Evolutionary conservation across 2,329 filamentous ascomycete genomes (phyloP), one percentile per base, ranked within the genome.

Genomic region (Bipolaris bicolor): DNA sequence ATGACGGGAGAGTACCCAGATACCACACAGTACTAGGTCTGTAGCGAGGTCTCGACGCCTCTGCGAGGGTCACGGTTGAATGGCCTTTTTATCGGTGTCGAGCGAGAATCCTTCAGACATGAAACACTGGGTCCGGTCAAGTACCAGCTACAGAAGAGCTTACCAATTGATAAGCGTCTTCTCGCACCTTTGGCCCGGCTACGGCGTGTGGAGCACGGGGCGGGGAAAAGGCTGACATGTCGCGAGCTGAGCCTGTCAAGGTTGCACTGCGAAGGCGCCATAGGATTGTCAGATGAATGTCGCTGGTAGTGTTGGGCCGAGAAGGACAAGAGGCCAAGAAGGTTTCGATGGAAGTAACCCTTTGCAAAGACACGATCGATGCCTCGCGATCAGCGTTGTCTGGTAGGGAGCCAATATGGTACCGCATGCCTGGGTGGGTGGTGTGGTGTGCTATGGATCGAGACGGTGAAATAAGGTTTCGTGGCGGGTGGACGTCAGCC

Each of bases 131-230:
- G 64, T 52, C 54, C 50, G 61, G 60, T 24, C 57, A 50, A 48
- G 61, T 39, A 26, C 36, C 60, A 59, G 57, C 62, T 52, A 66
- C 66, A 63, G 29, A 31, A 31, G 29, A 56, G 71, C 72, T 75
- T 70, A 73, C 69, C 65, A 69, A 73, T 66, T 63, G 65, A 62
- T 71, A 68, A 69, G 68, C 67, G 51, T 57, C 26, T 53, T 58
- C 31, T 61, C 52, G 50, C 62, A 33, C 43, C 52, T 48, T 61
- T 46, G 52, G 26, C 22, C 46, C 49, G 49, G 24, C 49, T 48
- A 20, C 33, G 50, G 47, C 48, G 37, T 34, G 51, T 57, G 57
- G 52, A 47, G 41, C 57, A 46, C 44, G 45, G 53, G 36, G 51
- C 51, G 52, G 56, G 36, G 57, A 44, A 49, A 50, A 64, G 57